Conservation (phyloP, 768 basidiomycete genomes). For the Lentinus tigrinus region DNA sequence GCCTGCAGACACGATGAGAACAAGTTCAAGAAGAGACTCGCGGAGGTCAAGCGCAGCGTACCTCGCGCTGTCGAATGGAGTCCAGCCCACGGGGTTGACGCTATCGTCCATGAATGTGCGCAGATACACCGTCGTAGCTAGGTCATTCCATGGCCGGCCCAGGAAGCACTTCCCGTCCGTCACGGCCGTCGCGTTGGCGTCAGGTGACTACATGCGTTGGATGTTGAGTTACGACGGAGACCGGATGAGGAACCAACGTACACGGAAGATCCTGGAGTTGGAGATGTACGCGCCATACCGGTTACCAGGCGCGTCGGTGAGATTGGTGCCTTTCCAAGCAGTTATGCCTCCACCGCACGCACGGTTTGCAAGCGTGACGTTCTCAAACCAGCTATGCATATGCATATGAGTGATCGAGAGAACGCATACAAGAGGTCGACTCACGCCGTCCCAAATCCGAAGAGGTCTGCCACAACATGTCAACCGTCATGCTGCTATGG, state of each 20-base stretch:
- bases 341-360: slow-evolving; percentile 65
- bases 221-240: not conserved
- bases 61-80: slow-evolving; percentile 44
- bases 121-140: slow-evolving; percentile 53
- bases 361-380: slow-evolving; percentile 54
- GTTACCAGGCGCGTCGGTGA: slow-evolving; percentile 48
- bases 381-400: slow-evolving; percentile 54
- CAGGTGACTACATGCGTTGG: slow-evolving; percentile 47
- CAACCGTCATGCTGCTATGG: too few relatives aligned
- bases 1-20: slow-evolving; percentile 27
- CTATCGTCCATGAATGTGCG: slow-evolving; percentile 58
- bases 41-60: slow-evolving; percentile 14
- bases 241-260: slow-evolving; percentile 17
- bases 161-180: slow-evolving; percentile 50
- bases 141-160: slow-evolving; percentile 67
- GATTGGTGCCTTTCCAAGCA: slow-evolving; percentile 63
- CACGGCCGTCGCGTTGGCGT: slow-evolving; percentile 49
- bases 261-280: slow-evolving; percentile 55
- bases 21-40: not conserved
- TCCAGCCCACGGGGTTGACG: slow-evolving; percentile 51
- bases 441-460: slow-evolving; percentile 61
- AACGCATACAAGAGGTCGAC: slow-evolving; percentile 13
- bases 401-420: not conserved
- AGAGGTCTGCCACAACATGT: slow-evolving; percentile 51
- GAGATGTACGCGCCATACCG: slow-evolving; percentile 57